Base-by-base conservation (phyloP, 805 yeast species). In the Schwanniomyces pseudopolymorphus region DNA sequence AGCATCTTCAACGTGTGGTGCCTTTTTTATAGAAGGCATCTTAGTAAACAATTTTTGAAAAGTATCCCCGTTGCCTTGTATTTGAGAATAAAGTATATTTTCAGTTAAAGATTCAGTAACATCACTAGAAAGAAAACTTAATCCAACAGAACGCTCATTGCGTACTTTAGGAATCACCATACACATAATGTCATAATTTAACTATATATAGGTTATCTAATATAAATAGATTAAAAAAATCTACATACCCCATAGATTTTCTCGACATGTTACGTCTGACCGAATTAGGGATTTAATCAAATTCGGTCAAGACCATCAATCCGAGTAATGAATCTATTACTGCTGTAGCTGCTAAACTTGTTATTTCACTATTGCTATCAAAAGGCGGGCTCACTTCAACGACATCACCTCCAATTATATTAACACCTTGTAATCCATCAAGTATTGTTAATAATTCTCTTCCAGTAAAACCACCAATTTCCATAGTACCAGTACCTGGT, bases 401-500 rank as follows among this genome's bases (percentile, higher is more conserved):
- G 25, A 86, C 75, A 56, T 86, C 94, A 11, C 85, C 89, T 19
- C 92, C 92, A 3, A 86, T 82, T 36, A 86, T 49, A 48, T 82
- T 75, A 46, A 85, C 63, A 1, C 80, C 81, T 39, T 79, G 82
- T 14, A 87, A 64, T 1, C 79, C 81, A 46, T 87, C 84, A 38
- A 86, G 53, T 20, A 85, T 63, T 5, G 75, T 67, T 49, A 84
- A 74, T 28, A 85, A 66, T 58, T 86, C 28, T 43, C 45, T 43
- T n/a, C 42, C 43, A n/a, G 43, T 44, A 27, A 44, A 78, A 2
- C 94, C 94, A 13, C 90, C 94, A 3, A 78, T 80, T 58, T 86
- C 94, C 54, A 84, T 79, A 3, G 94, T 86, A 8, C 94, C 94
- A 0, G 92, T 85, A 1, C 87, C 91, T 13, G 91, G 87, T 2